Evolutionary conservation across 805 yeast genomes (phyloP).

Genomic region (Teunomyces tritomae): DNA sequence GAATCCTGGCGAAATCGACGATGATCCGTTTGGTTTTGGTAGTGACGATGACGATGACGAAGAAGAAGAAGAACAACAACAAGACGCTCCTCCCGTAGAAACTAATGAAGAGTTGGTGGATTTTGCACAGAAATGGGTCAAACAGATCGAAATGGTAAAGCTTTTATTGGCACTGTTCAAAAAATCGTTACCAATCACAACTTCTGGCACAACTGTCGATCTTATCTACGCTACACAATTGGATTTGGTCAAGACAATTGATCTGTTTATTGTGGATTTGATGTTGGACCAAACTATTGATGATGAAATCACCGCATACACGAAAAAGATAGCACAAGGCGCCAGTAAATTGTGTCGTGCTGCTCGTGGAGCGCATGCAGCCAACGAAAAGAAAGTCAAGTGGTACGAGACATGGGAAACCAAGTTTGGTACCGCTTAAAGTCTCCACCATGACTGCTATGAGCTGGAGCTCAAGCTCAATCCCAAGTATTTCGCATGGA

Average conservation of each 20-base stretch:
- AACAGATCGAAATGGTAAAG: constrained; percentile 54
- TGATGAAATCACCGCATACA: constrained; percentile 28
- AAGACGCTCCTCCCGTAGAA: constrained; percentile 10
- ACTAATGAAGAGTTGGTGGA: constrained; percentile 26
- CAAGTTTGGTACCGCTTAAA: constrained; percentile 30
- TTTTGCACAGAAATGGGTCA: constrained; percentile 49
- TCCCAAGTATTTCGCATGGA: constrained; percentile 71
- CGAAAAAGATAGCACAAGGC: constrained; percentile 22
- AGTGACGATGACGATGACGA: constrained; percentile 24
- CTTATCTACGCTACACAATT: constrained; percentile 42
- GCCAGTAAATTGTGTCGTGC: constrained; percentile 31
- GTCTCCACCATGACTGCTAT: constrained; percentile 6
- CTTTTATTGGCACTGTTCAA: constrained; percentile 55
- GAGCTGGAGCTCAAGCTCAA: constrained; percentile 9
- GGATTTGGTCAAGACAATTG: constrained; percentile 46
- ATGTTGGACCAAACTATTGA: constrained; percentile 47
- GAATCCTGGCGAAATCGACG: constrained; percentile 50
- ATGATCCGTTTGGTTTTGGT: constrained; percentile 52
- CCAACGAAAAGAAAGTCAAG: constrained; percentile 51
- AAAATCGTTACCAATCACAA: constrained; percentile 52
- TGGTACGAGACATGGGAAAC: constrained; percentile 57
- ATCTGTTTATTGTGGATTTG: constrained; percentile 56
- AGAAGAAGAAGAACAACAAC: constrained; percentile 7
- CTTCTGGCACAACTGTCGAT: constrained; percentile 46
- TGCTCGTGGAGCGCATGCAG: constrained; percentile 47